Percentiles rank a stretch among this genome's conserved stretches.
phyloP scores from a whole-genome alignment of 75 land plant genomes.

The Sequoia sempervirens region DNA sequence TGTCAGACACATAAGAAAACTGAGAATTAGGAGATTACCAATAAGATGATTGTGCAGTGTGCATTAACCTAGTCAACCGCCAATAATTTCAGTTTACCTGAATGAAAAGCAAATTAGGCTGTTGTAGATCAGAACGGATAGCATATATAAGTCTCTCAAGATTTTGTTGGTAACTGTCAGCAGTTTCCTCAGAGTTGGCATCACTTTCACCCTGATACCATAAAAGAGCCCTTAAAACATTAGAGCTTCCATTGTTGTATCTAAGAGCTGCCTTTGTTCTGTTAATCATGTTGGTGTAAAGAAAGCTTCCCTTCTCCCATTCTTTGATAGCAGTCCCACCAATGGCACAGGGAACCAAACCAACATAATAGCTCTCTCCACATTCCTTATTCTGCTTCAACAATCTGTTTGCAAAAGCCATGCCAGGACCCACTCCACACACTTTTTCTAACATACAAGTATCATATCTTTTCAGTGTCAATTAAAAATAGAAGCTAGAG shows the following conservation, averaged over 20 bases:
- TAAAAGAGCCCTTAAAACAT: too few relatives aligned
- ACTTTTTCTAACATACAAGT: slow-evolving; percentile 14
- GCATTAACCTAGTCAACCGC: background rate
- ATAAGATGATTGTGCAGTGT: background rate
- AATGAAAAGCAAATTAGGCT: too few relatives aligned
- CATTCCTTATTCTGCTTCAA: slow-evolving; percentile 9
- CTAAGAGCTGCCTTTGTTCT: slow-evolving; percentile 31
- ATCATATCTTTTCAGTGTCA: too few relatives aligned
- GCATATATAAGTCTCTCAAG: too few relatives aligned
- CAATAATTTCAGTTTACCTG: background rate
- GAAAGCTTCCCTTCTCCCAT: slow-evolving; percentile 47
- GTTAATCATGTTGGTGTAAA: slow-evolving; percentile 53
- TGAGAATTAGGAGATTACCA: background rate
- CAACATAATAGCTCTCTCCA: slow-evolving; percentile 6
- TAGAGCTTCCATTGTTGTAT: too few relatives aligned
- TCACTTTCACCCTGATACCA: too few relatives aligned
- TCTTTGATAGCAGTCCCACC: slow-evolving; percentile 59
- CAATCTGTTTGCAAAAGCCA: slow-evolving; percentile 56
- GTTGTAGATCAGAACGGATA: too few relatives aligned
- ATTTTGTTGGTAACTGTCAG: too few relatives aligned
- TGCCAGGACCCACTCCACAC: slow-evolving; percentile 77
- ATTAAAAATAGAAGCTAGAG: too few relatives aligned
- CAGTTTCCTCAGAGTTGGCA: too few relatives aligned
- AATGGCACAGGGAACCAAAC: slow-evolving; percentile 64
- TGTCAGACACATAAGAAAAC: too few relatives aligned